A percentile compares a stretch with the other conserved stretches of the same genome.
Conservation (phyloP, 768 basidiomycete species). For the Phanerochaete sordida region DNA sequence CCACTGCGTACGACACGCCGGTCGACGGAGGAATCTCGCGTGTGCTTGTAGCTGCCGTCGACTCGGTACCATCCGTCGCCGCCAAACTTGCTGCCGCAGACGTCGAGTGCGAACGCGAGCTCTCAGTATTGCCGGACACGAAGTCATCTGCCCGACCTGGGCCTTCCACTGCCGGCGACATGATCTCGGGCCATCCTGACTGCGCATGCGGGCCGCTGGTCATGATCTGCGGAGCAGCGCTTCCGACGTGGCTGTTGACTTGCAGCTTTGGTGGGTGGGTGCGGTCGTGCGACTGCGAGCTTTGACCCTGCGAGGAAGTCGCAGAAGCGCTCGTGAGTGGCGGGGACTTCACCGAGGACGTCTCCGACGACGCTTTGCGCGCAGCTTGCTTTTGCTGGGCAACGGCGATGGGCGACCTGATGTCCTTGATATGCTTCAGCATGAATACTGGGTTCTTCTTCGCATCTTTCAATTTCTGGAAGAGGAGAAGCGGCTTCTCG, state of each 20-base stretch:
- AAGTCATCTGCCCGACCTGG: conserved; percentile 41
- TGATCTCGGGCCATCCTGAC: conserved; percentile 72
- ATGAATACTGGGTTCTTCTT: conserved; percentile 99
- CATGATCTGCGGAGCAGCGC: conserved; percentile 43
- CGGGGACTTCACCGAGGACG: conserved; percentile 19
- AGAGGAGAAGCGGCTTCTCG: conserved; percentile 94
- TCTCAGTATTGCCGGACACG: conserved; percentile 24
- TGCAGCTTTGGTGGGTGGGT: conserved; percentile 66
- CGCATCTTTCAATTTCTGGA: conserved; percentile 95
- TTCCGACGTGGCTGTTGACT: conserved; percentile 54
- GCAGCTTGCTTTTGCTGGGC: conserved; percentile 95
- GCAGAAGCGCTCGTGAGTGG: conserved; percentile 41
- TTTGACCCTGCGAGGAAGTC: conserved; percentile 37
- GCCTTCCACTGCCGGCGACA: conserved; percentile 55
- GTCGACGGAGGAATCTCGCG: conserved; percentile 31
- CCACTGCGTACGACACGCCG: conserved; percentile 89
- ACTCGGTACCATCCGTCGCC: conserved; percentile 26
- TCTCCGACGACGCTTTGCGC: conserved; percentile 61
- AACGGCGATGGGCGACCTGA: conserved; percentile 94
- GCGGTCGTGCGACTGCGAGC: conserved; percentile 29
- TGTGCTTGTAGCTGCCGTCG: conserved; percentile 17
- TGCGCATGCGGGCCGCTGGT: conserved; percentile 58
- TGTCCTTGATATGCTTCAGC: conserved; percentile 95
- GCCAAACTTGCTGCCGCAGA: conserved; percentile 4
- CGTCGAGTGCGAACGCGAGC: conserved; percentile 33